Percentiles rank a stretch among this genome's conserved stretches.
phyloP scores from a whole-genome alignment of 805 yeast genomes.

The Sugiyamaella americana region DNA sequence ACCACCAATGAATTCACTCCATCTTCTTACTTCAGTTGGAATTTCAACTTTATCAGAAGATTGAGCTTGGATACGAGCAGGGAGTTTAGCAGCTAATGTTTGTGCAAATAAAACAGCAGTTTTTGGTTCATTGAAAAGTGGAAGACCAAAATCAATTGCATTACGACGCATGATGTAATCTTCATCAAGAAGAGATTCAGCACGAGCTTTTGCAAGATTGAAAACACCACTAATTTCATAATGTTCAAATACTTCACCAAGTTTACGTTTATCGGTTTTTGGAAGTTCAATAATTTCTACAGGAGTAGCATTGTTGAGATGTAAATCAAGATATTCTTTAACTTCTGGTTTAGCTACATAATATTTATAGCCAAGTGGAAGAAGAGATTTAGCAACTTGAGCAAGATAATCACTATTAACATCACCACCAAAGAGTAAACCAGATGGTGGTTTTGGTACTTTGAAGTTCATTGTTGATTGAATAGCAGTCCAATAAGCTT shows the following conservation, averaged over 20 bases:
- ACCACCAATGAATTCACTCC: slow-evolving; percentile 97
- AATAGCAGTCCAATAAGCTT: slow-evolving; percentile 96
- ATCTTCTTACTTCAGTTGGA: slow-evolving; percentile 84
- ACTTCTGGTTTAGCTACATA: slow-evolving; percentile 72
- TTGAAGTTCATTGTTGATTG: slow-evolving; percentile 97
- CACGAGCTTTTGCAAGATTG: slow-evolving; percentile 87
- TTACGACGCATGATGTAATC: slow-evolving; percentile 98
- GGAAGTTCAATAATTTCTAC: slow-evolving; percentile 82
- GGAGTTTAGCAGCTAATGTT: slow-evolving; percentile 67
- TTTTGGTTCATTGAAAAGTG: slow-evolving; percentile 93
- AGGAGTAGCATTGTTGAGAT: slow-evolving; percentile 35
- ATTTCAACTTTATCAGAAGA: slow-evolving; percentile 45
- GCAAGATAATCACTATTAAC: slow-evolving; percentile 64
- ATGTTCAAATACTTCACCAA: slow-evolving; percentile 88
- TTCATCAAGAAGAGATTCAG: slow-evolving; percentile 74
- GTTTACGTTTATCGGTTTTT: slow-evolving; percentile 82
- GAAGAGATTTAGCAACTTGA: slow-evolving; percentile 61
- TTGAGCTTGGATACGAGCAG: slow-evolving; percentile 42
- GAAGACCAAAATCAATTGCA: slow-evolving; percentile 96
- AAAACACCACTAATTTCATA: slow-evolving; percentile 81
- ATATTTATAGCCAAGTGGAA: slow-evolving; percentile 72
- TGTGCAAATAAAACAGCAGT: slow-evolving; percentile 83
- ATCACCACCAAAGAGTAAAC: slow-evolving; percentile 94
- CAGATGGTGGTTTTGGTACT: slow-evolving; percentile 84
- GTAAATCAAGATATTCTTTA: slow-evolving; percentile 56